These are phyloP conservation scores for Fusarium acutatum DNA, from an alignment of 2,329 filamentous ascomycete species.

Conservation along the genomic window DNA sequence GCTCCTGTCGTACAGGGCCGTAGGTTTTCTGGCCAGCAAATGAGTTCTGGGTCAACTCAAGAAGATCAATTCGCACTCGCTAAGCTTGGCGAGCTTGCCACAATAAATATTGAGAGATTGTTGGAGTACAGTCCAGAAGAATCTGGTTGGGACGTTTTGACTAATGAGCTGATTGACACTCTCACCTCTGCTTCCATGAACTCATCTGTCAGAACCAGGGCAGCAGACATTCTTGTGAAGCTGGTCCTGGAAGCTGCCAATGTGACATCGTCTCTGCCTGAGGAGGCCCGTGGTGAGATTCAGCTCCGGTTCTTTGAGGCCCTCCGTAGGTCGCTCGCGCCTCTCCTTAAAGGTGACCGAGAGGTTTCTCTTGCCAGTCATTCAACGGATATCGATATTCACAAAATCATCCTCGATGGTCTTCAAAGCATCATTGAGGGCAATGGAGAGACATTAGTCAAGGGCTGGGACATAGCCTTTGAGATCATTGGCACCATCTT, in stretches of 20 bases:
- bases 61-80: slow-evolving; percentile 74
- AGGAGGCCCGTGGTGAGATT: slow-evolving; percentile 64
- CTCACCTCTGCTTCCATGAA: slow-evolving; percentile 58
- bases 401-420: slow-evolving; percentile 80
- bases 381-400: slow-evolving; percentile 78
- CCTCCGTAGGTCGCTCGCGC: slow-evolving; percentile 65
- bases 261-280: slow-evolving; percentile 61
- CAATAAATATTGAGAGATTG: slow-evolving; percentile 79
- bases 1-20: slow-evolving; percentile 54
- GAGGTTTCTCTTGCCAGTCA: slow-evolving; percentile 65
- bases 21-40: slow-evolving; percentile 53
- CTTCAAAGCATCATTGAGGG: slow-evolving; percentile 86
- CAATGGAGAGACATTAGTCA: slow-evolving; percentile 82
- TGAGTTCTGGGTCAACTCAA: slow-evolving; percentile 62
- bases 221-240: slow-evolving; percentile 70
- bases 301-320: slow-evolving; percentile 78
- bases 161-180: slow-evolving; percentile 60
- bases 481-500: slow-evolving; percentile 88
- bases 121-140: slow-evolving; percentile 70
- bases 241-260: slow-evolving; percentile 66
- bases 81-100: slow-evolving; percentile 77
- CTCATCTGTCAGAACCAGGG: slow-evolving; percentile 64
- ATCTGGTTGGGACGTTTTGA: slow-evolving; percentile 80
- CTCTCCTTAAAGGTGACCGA: slow-evolving; percentile 63
- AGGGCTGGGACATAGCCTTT: slow-evolving; percentile 88